A percentile compares a stretch with the other conserved stretches of the same genome.
Evolutionary conservation across 306 rosid species (phyloP).

Genomic region (Inga laurina): DNA sequence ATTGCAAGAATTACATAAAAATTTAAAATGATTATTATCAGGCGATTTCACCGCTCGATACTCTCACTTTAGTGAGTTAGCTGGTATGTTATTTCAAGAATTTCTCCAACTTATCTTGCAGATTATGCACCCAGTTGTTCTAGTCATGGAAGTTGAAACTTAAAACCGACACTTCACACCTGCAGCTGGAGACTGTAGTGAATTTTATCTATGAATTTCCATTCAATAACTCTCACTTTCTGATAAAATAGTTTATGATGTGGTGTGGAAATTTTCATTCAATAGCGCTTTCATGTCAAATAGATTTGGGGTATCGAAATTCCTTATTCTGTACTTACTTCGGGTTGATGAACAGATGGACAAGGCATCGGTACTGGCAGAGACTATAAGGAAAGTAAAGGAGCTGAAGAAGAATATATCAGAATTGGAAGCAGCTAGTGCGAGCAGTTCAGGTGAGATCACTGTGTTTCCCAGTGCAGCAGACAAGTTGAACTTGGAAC

Average conservation of each 20-base stretch:
- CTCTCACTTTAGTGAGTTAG: not conserved
- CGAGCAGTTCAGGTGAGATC: constrained; percentile 18
- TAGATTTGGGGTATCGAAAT: not conserved
- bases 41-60: not conserved
- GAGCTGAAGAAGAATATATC: constrained; percentile 53
- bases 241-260: not conserved
- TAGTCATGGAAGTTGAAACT: not conserved
- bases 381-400: constrained; percentile 56
- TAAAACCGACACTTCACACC: not conserved
- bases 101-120: not conserved
- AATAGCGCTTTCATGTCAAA: not conserved
- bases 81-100: not conserved
- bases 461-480: constrained; percentile 50
- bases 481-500: constrained; percentile 47
- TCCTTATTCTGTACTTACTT: not conserved
- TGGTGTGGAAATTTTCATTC: not conserved
- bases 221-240: not conserved
- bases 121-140: not conserved
- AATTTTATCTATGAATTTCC: not conserved
- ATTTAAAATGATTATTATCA: not conserved
- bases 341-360: constrained; percentile 46
- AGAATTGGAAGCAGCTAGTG: constrained; percentile 40
- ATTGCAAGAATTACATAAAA: not conserved
- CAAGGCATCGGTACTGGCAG: constrained; percentile 69
- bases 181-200: not conserved